Percentiles rank a stretch among this genome's conserved stretches.
Conservation (phyloP, 257 asterid species). For the Nicotiana noctiflora region DNA sequence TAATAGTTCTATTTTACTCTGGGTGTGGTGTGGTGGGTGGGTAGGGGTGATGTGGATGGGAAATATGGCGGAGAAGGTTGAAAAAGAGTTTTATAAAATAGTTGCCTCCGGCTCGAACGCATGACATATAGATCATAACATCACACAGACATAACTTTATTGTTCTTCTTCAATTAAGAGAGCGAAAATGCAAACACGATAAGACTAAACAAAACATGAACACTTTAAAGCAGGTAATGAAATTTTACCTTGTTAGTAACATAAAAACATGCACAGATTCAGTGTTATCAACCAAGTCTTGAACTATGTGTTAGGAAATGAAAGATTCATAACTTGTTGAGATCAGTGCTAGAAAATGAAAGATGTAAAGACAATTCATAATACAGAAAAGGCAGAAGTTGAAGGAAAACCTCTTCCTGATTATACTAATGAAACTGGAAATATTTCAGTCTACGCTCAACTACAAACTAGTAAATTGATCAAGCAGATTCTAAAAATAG, state of each 20-base stretch:
- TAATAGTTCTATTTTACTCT: no score
- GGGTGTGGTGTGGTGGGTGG: no score
- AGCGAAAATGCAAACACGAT: not conserved
- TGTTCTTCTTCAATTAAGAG: not conserved
- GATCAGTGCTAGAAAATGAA: not conserved
- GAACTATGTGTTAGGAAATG: not conserved
- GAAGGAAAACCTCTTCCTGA: not conserved
- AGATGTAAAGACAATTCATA: not conserved
- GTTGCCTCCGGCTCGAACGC: no score
- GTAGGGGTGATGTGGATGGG: no score
- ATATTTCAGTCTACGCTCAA: not conserved
- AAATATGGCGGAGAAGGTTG: no score
- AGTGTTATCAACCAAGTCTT: not conserved
- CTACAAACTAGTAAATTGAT: not conserved
- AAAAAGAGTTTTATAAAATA: no score
- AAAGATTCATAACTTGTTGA: not conserved
- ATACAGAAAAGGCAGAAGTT: not conserved
- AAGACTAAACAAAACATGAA: not conserved
- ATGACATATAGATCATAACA: no score
- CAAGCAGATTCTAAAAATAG: not conserved
- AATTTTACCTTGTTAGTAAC: not conserved
- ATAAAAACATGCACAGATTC: not conserved
- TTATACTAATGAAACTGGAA: not conserved
- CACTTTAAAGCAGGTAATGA: not conserved
- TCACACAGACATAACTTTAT: no score